Conservation (phyloP, 2,329 filamentous ascomycete genomes). For the Hypoxylon sp. region DNA sequence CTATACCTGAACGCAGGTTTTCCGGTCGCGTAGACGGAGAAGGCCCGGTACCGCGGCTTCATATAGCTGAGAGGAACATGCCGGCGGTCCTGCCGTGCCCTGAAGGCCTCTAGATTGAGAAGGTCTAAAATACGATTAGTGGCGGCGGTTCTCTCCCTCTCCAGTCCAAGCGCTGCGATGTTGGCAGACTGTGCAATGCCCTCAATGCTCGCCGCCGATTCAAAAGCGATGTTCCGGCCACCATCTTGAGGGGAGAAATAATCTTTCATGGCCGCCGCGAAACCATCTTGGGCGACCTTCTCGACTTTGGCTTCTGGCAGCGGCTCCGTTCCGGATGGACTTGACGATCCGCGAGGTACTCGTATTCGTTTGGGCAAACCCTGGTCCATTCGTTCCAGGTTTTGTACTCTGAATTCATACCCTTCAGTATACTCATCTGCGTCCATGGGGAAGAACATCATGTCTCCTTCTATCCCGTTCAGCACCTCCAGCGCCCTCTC, state of each 20-base stretch:
- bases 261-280: neutral
- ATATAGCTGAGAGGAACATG: constrained; percentile 25
- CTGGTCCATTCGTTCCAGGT: neutral
- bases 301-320: neutral
- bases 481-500: constrained; percentile 6
- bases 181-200: no score
- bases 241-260: neutral
- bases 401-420: neutral
- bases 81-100: constrained; percentile 2
- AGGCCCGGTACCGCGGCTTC: constrained; percentile 36
- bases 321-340: neutral
- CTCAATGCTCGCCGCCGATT: neutral
- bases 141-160: neutral
- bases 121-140: neutral
- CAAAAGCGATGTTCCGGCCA: neutral
- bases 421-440: constrained; percentile 3
- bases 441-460: constrained; percentile 21
- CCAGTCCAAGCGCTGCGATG: no score
- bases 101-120: constrained; percentile 9
- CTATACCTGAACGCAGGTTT: neutral
- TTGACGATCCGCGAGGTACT: neutral
- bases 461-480: constrained; percentile 21
- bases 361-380: neutral
- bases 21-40: constrained; percentile 29
- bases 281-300: neutral